Evolutionary conservation across 129 eudicot genomes (phyloP).

Genomic region (Tagetes patula): DNA sequence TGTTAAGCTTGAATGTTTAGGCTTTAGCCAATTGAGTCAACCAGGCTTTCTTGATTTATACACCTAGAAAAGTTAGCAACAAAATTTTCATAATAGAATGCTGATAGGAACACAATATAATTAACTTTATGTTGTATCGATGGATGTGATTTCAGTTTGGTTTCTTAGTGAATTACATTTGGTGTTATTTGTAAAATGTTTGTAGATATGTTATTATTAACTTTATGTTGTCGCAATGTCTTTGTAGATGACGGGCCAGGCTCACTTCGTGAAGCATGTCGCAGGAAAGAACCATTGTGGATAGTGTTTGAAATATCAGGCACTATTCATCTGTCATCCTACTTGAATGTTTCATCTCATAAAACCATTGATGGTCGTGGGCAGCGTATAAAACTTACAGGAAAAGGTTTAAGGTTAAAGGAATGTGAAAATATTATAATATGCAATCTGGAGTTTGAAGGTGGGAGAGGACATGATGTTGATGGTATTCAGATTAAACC

Average conservation of each 20-base stretch:
- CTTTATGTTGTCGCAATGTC: conserved; percentile 9
- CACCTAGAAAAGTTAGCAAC: neutral
- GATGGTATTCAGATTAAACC: conserved; percentile 97
- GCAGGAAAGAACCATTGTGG: conserved; percentile 81
- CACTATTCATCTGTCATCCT: conserved; percentile 67
- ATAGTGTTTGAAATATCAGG: conserved; percentile 79
- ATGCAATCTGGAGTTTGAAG: conserved; percentile 83
- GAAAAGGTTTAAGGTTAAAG: conserved; percentile 82
- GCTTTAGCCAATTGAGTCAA: too few relatives aligned
- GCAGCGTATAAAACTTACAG: conserved; percentile 60
- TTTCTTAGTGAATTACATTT: neutral
- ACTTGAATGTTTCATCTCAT: conserved; percentile 71
- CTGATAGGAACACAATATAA: neutral
- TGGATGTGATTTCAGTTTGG: conserved; percentile 16
- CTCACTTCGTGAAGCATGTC: conserved; percentile 86
- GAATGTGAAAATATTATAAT: conserved; percentile 85
- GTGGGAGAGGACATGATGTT: conserved; percentile 91
- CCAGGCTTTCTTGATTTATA: neutral
- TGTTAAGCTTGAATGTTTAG: too few relatives aligned
- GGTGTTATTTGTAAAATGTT: neutral
- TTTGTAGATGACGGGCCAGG: conserved; percentile 93
- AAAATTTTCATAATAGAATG: neutral
- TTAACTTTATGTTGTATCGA: neutral
- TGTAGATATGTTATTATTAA: neutral
- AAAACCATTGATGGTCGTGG: conserved; percentile 95